These are phyloP conservation scores for Typha latifolia DNA, from an alignment of 176 grass and related monocot genomes.

Conservation along the genomic window DNA sequence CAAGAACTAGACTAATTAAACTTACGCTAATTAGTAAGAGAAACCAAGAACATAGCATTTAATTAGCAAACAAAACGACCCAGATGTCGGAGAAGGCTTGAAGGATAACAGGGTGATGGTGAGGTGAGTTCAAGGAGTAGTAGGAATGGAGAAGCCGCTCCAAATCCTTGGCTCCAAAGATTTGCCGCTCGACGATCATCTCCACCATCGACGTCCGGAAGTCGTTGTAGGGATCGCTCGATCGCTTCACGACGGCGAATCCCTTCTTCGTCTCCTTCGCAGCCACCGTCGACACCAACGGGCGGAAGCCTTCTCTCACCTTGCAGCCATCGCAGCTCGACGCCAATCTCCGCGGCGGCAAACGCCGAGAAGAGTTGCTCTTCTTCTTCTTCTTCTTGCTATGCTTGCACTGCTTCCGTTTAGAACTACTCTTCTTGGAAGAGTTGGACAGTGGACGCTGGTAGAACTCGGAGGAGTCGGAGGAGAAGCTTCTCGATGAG, in stretches of 20 bases:
- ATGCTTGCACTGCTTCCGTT: slow-evolving; percentile 20
- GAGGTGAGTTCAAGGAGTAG: slow-evolving; percentile 58
- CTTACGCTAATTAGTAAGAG: too few species aligned
- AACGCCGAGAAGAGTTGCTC: background rate
- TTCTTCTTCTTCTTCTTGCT: slow-evolving; percentile 8
- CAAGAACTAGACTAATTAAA: background rate
- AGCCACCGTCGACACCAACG: slow-evolving; percentile 25
- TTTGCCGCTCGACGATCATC: slow-evolving; percentile 76
- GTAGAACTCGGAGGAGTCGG: slow-evolving; percentile 99
- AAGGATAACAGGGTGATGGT: slow-evolving; percentile 82
- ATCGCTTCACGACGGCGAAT: slow-evolving; percentile 85
- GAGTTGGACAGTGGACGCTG: background rate
- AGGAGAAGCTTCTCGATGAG: slow-evolving; percentile 84
- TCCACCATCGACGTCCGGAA: slow-evolving; percentile 94
- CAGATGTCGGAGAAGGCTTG: slow-evolving; percentile 98
- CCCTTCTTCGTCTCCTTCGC: slow-evolving; percentile 42
- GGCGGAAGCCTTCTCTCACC: slow-evolving; percentile 63
- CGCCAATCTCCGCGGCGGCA: slow-evolving; percentile 5
- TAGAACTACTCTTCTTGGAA: too few species aligned
- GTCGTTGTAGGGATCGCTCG: slow-evolving; percentile 76
- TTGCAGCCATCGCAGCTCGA: slow-evolving; percentile 45
- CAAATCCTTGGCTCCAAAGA: slow-evolving; percentile 61
- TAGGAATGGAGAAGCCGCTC: slow-evolving; percentile 82
- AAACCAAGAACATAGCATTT: background rate
- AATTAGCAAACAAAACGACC: slow-evolving; percentile 52